Evolutionary conservation across 192 early-diverging fungal species (phyloP), one percentile per base, ranked within the genome.

Genomic region (Coemansia sp.): DNA sequence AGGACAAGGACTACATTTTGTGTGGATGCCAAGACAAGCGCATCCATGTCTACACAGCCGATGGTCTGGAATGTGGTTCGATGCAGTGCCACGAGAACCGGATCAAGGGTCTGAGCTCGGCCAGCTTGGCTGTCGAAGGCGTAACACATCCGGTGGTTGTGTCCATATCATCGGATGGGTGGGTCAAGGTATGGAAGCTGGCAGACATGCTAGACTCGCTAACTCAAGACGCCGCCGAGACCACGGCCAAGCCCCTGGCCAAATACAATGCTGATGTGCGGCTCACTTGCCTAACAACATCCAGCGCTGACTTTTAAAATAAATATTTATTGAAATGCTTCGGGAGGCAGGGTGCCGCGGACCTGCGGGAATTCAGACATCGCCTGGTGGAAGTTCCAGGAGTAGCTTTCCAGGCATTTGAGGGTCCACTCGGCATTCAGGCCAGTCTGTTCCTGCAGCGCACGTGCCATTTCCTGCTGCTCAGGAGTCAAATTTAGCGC

Each of bases 111-210:
- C 48, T 81, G n/a, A 44, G 41, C 49, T 49, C 49, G 40, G 54
- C 57, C 28, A 61, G 72, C 40, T 55, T 79, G 53, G 23, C 46
- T 12, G 65, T 62, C 2, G 83, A 56, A 44, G 65, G 40, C 31
- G 63, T 28, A 21, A 65, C 47, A 12, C 56, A 55, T 16, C 61
- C 78, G 15, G 40, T 88, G 3, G 49, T 87, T 9, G 61, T 70
- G 12, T 80, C 87, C 38, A 78, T 81, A 16, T 90, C 90, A 0
- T 88, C 90, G 0, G 88, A 92, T 60, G 90, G 90, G 41, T 50
- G 70, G 0, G 81, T 92, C 47, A 84, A 86, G 59, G 64, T 77
- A 23, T 92, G 90, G 90, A 82, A 81, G 58, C 38, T 90, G 42
- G 78, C 80, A 40, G 65, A 70, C 42, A 54, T 82, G 58, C 66